Evolutionary conservation across 306 rosid species (phyloP), one percentile per base, ranked within the genome.

Genomic region (Dryas alaskensis): DNA sequence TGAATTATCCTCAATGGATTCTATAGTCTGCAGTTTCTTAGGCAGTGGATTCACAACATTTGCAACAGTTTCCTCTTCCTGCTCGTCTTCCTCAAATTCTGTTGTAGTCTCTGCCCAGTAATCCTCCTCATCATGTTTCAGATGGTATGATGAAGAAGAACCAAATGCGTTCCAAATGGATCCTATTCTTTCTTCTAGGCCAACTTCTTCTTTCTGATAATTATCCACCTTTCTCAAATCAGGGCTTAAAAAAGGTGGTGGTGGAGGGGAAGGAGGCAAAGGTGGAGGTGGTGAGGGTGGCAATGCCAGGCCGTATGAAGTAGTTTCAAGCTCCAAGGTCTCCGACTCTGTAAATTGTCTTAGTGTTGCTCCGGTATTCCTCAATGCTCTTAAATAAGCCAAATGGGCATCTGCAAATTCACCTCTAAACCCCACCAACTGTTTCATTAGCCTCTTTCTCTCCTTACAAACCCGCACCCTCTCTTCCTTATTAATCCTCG

Each of bases 341-440:
- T 90, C 99, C 0, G 98, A 88, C 46, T 94, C 99, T 0, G 96
- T 90, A 78, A 94, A 88, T 67, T 94, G 99, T 74, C 95, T 74
- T 54, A 94, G 98, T 22, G 99, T 87, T 2, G 79, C 85, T 45
- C 99, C 99, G 8, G 90, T 88, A 72, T 90, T 88, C 80, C 80
- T 94, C 81, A 94, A 71, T 19, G 93, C 86, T 81, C 39, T 88
- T 73, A 94, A 82, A 79, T 94, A 94, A 64, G 79, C 92, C 66
- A 90, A 67, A 6, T 83, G 83, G 27, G 99, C 80, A 81, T 88
- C 98, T 43, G 90, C 92, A 84, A 92, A 92, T 58, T 86, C 87
- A 71, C 87, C 86, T 85, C 98, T 89, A 52, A 80, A 68, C 65
- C 76, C 69, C 51, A 90, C 82, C 68, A 94, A 81, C 74, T 86